Evolutionary conservation across 2,329 filamentous ascomycete genomes (phyloP).

Genomic region (Verticillium albo-atrum): DNA sequence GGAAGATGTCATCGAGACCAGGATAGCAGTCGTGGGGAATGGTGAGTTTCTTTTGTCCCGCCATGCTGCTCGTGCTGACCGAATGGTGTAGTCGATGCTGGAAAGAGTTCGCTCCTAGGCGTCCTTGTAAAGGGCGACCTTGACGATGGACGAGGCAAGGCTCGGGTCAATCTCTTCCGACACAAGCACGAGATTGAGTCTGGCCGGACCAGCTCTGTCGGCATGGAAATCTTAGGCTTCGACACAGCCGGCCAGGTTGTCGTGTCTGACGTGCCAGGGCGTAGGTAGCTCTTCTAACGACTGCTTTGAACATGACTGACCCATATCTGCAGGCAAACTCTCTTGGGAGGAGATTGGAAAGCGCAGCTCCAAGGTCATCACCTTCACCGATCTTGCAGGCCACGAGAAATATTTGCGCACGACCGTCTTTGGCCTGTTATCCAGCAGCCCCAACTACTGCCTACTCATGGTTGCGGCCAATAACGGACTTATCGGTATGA

Average conservation of each 20-base stretch:
- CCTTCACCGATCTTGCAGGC: slow-evolving; percentile 91
- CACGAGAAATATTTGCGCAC: slow-evolving; percentile 94
- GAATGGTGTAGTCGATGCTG: slow-evolving; percentile 70
- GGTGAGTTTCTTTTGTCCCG: slow-evolving; percentile 39
- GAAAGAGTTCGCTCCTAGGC: slow-evolving; percentile 93
- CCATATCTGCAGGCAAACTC: slow-evolving; percentile 44
- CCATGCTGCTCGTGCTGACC: background rate
- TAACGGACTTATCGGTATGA: slow-evolving; percentile 96
- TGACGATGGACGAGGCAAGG: slow-evolving; percentile 90
- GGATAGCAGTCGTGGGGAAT: slow-evolving; percentile 96
- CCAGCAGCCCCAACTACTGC: slow-evolving; percentile 95
- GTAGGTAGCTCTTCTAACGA: slow-evolving; percentile 43
- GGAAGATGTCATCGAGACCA: slow-evolving; percentile 89
- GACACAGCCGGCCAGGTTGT: slow-evolving; percentile 82
- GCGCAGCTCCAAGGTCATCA: slow-evolving; percentile 92
- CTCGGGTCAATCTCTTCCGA: slow-evolving; percentile 90
- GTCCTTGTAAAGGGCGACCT: slow-evolving; percentile 93
- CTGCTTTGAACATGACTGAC: slow-evolving; percentile 9
- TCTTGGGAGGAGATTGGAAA: slow-evolving; percentile 98
- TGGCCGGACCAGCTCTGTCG: slow-evolving; percentile 90
- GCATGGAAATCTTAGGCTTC: slow-evolving; percentile 99
- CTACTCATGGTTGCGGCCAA: slow-evolving; percentile 98
- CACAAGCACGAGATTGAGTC: slow-evolving; percentile 98
- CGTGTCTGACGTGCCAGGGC: slow-evolving; percentile 73
- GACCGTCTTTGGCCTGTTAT: slow-evolving; percentile 91